These are phyloP conservation scores for Aspergillus cejpii DNA, from an alignment of 2,329 filamentous ascomycete species.

Conservation along the genomic window DNA sequence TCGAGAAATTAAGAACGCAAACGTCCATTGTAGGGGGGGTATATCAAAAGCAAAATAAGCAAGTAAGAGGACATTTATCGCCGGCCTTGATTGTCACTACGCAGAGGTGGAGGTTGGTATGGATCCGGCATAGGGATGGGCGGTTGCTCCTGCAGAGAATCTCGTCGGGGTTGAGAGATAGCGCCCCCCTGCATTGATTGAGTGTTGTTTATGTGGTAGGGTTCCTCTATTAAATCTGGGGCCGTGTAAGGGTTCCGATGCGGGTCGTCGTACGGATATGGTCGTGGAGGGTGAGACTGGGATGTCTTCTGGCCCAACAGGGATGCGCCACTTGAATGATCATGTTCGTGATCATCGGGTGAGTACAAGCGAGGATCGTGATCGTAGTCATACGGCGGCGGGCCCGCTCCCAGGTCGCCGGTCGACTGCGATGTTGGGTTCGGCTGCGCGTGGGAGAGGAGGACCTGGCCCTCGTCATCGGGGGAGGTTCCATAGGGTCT, in stretches of 20 bases:
- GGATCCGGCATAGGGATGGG: slow-evolving; percentile 30
- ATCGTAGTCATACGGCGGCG: slow-evolving; percentile 16
- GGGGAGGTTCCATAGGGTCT: slow-evolving; percentile 21
- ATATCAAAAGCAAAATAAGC: background rate
- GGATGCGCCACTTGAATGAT: slow-evolving; percentile 9
- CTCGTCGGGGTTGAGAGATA: slow-evolving; percentile 14
- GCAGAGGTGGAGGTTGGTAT: slow-evolving; percentile 24
- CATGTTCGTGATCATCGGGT: too few species aligned
- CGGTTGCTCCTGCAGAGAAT: slow-evolving; percentile 25
- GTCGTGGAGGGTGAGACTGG: slow-evolving; percentile 7
- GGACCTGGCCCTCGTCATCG: slow-evolving; percentile 35
- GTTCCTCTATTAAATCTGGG: slow-evolving; percentile 15
- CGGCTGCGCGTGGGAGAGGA: slow-evolving; percentile 36
- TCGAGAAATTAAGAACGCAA: too few species aligned
- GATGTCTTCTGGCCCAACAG: slow-evolving; percentile 14
- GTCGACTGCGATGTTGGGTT: slow-evolving; percentile 25
- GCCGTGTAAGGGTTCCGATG: slow-evolving; percentile 13
- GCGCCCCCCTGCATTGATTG: slow-evolving; percentile 8
- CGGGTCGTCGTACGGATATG: slow-evolving; percentile 16
- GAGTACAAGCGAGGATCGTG: slow-evolving; percentile 11
- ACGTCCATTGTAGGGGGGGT: background rate
- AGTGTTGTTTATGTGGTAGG: slow-evolving; percentile 11
- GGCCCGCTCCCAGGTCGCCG: slow-evolving; percentile 10
- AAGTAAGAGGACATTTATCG: background rate
- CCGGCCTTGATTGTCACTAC: slow-evolving; percentile 15